Evolutionary conservation across 2,329 filamentous ascomycete species (phyloP), one percentile per base, ranked within the genome.

Genomic region (Trichoderma endophyticum): DNA sequence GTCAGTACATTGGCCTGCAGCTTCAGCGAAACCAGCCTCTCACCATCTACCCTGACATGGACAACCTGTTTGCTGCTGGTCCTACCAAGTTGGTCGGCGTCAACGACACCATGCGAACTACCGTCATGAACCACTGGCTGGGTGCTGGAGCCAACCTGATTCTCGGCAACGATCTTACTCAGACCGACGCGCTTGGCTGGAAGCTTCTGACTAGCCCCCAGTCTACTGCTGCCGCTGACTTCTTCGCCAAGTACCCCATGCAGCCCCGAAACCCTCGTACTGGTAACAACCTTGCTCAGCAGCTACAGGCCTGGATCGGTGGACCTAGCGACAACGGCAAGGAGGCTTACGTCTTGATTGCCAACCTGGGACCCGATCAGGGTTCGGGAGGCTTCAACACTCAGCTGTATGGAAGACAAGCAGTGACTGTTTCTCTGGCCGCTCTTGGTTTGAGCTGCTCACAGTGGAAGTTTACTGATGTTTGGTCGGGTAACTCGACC

Each of bases 201-300:
- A 65, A 71, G 62, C 62, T 73, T 39, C 28, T 66, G 14, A 71
- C 69, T 24, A 73, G 56, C 26, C 28, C 14, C 7, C 56, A 73
- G 43, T 73, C 72, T 3, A 39, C 24, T 18, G 36, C 68, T 8
- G 72, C 72, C 5, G 61, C 72, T 14, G 36, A 73, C 30, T 73
- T 73, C 69, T 73, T 73, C 26, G 72, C 72, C 36, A 56, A 68
- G 62, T 73, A 73, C 34, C 72, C 72, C 21, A 73, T 73, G 72
- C 72, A 73, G 48, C 72, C 72, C 11, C 72, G 72, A 1, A 73
- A 73, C 24, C 72, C 72, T 48, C 69, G 69, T 5, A 73, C 68
- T 15, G 72, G 72, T n/a, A 67, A 57, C 62, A 73, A 73, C 18
- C 39, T 63, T 26, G 51, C 72, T 4, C 59, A 73, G 56, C 72